Base-by-base conservation (phyloP, 345 rosid species). In the Ceriops tagal region DNA sequence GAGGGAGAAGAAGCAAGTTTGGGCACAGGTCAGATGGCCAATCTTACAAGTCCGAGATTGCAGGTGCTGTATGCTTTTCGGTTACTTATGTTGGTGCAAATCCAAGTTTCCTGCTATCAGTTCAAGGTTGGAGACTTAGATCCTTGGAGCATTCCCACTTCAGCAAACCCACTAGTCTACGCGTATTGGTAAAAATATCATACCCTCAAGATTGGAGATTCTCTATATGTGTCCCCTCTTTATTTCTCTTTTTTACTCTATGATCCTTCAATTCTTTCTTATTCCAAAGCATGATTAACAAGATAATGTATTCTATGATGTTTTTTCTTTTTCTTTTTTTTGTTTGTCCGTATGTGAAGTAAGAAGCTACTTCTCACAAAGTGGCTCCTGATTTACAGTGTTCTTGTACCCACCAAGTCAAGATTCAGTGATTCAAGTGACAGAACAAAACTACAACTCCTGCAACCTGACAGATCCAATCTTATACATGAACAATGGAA, bases 341-440 rank as follows among this genome's bases (percentile, higher is more conserved):
- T 58, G 10, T 1, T 56, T 51, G 8, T 58, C 22, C 4, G 1
- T 8, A 55, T 11, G 21, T n/a, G 15, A 55, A 55, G 28, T 55
- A n/a, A n/a, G 46, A 39, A 52, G 9, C 56, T 52, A 21, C 19
- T 52, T 52, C 24, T 52, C 24, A 52, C 24, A 52, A 20, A 52
- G 10, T 21, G 6, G 22, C 56, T 18, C 24, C 56, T 18, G 3
- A 39, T 49, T 21, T 53, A 51, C 88, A 92, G 97, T 92, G 87
- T 95, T 92, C 77, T 76, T 89, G 73, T 95, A 95, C 80, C 99
- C 99, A 71, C 99, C 99, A 75, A 95, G 97, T 75, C 89, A 92
- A 81, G 96, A 89, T 71, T 95, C 96, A 71, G 76, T 95, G 73
- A 78, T 95, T 69, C 97, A 92, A 77, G 93, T 95, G 32, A 84